Conservation (phyloP, 495 filamentous ascomycete genomes). For the Aspergillus kassunensis region DNA sequence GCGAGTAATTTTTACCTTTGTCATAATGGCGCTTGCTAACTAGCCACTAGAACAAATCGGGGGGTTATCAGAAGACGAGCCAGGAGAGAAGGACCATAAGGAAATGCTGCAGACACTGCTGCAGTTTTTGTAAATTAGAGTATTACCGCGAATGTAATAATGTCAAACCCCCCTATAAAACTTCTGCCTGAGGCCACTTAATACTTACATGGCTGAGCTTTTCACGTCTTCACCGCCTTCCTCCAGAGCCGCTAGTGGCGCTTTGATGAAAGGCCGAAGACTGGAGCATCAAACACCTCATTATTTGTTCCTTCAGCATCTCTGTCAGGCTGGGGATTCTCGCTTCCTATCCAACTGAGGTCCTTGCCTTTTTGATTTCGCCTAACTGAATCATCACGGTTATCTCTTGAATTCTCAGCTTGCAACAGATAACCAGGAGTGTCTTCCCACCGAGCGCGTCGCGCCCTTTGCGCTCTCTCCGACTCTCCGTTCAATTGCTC, state of each 20-base stretch:
- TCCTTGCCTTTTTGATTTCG: constrained; percentile 13
- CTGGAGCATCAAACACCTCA: constrained; percentile 9
- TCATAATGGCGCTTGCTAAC: constrained; percentile 17
- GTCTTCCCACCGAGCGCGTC: constrained; percentile 22
- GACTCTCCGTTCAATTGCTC: constrained; percentile 3
- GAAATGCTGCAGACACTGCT: constrained; percentile 70
- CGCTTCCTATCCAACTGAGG: constrained; percentile 17
- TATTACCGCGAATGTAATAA: neutral
- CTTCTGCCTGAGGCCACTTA: neutral
- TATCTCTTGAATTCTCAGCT: too few relatives aligned
- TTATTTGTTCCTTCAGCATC: constrained; percentile 17
- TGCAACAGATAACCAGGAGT: constrained; percentile 13
- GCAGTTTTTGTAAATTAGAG: constrained; percentile 47
- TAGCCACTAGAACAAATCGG: constrained; percentile 53
- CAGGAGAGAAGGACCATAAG: constrained; percentile 54
- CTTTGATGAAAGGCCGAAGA: constrained; percentile 18
- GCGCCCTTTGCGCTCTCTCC: constrained; percentile 34
- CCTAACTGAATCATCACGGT: too few relatives aligned
- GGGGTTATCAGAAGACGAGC: constrained; percentile 53
- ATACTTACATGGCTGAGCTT: constrained; percentile 8
- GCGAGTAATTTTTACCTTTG: constrained; percentile 32
- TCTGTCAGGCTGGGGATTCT: constrained; percentile 22
- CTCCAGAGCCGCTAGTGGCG: constrained; percentile 26
- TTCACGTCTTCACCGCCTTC: constrained; percentile 5
- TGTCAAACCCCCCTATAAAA: neutral